Evolutionary conservation across 1,284 basidiomycete species (phyloP).

Genomic region (Exobasidium rhododendri): DNA sequence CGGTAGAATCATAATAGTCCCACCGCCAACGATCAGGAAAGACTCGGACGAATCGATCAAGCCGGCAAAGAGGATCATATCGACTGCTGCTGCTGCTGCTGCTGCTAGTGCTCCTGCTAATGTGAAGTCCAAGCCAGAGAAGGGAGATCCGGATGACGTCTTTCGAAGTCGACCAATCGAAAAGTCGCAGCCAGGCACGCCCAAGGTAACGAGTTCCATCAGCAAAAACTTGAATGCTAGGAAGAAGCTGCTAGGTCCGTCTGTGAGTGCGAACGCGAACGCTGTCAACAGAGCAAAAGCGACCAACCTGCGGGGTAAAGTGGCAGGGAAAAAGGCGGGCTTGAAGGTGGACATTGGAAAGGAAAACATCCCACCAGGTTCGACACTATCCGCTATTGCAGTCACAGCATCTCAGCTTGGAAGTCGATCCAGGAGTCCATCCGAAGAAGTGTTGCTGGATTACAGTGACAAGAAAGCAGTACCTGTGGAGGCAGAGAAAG

Average conservation of each 20-base stretch:
- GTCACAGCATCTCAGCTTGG: background rate
- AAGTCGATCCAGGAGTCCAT: background rate
- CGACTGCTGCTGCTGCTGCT: background rate
- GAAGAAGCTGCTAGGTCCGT: background rate
- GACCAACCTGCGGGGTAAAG: background rate
- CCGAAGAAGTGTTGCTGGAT: background rate
- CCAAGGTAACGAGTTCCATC: background rate
- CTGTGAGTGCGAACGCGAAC: background rate
- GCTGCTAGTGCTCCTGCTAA: background rate
- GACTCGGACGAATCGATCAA: background rate
- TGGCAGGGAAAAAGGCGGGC: background rate
- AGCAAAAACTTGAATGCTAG: background rate
- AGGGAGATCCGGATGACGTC: background rate
- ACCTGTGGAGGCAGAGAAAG: background rate
- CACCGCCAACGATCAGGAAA: background rate
- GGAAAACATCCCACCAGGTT: background rate
- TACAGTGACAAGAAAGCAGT: background rate
- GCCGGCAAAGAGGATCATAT: background rate
- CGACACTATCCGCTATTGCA: background rate
- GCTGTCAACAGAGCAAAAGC: background rate
- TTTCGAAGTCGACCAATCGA: slow-evolving; percentile 1
- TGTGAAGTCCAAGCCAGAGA: background rate
- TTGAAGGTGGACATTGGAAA: background rate
- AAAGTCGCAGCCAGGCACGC: background rate
- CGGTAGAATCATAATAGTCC: background rate